Conservation (phyloP, 768 basidiomycete species). For the Dendrothele bispora region DNA sequence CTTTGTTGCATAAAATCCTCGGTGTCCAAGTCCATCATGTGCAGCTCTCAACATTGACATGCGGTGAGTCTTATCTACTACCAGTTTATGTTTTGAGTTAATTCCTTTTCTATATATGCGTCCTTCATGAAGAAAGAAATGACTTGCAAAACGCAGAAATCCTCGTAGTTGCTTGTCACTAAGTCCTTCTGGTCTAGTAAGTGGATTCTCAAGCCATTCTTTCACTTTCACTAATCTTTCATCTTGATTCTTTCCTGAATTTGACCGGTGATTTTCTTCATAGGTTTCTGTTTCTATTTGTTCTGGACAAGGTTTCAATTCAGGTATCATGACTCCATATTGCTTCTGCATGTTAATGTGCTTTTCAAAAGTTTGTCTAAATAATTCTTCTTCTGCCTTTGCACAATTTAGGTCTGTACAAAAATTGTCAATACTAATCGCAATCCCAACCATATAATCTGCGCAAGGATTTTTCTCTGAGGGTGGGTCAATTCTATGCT, state of each 20-base stretch:
- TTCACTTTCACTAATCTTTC: neutral
- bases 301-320: neutral
- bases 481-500: neutral
- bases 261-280: neutral
- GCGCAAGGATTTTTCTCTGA: neutral
- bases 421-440: neutral
- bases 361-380: neutral
- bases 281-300: neutral
- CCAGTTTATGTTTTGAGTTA: slow-evolving; percentile 14
- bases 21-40: slow-evolving; percentile 12
- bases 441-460: neutral
- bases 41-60: neutral
- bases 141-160: slow-evolving; percentile 4
- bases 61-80: slow-evolving; percentile 12
- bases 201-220: neutral
- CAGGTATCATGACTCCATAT: neutral
- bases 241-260: neutral
- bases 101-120: slow-evolving; percentile 10
- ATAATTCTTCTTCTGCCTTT: too few species aligned
- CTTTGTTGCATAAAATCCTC: slow-evolving; percentile 8
- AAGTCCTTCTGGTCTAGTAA: slow-evolving; percentile 1
- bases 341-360: neutral
- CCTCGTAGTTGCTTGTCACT: slow-evolving; percentile 1
- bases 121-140: slow-evolving; percentile 19
- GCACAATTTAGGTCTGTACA: neutral